phyloP scores from a whole-genome alignment of 169 alveolate species.

The Eimeria necatrix region DNA sequence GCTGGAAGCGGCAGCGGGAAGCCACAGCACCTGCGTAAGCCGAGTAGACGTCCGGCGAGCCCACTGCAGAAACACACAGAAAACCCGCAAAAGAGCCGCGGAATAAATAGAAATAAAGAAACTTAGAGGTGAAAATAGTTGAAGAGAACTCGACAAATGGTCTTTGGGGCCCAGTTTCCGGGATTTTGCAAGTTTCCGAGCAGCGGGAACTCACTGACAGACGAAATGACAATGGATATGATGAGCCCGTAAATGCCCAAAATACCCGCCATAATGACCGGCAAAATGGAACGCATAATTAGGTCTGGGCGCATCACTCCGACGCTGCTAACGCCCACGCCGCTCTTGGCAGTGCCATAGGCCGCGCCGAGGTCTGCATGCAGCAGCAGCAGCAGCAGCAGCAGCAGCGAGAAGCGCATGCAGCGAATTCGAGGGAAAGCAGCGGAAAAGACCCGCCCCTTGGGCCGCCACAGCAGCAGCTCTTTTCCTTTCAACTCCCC shows the following conservation, averaged over 20 bases:
- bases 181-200: no score
- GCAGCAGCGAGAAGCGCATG: neutral
- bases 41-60: constrained; percentile 74
- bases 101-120: neutral
- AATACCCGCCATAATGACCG: constrained; percentile 99
- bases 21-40: constrained; percentile 69
- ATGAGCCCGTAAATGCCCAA: constrained; percentile 87
- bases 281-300: constrained; percentile 99
- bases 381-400: neutral
- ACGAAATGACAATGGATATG: constrained; percentile 84
- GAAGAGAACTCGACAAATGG: neutral
- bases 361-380: constrained; percentile 98
- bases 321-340: constrained; percentile 99
- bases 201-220: constrained; percentile 57
- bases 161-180: neutral
- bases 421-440: constrained; percentile 15
- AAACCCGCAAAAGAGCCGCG: neutral
- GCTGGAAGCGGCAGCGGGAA: neutral
- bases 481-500: no score
- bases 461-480: neutral
- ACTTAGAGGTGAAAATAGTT: no score
- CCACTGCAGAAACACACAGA: constrained; percentile 59
- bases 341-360: constrained; percentile 98
- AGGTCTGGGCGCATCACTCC: constrained; percentile 99
- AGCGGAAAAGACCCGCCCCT: neutral